Conservation (phyloP, 805 yeast species). For the Yamadazyma laniorum region DNA sequence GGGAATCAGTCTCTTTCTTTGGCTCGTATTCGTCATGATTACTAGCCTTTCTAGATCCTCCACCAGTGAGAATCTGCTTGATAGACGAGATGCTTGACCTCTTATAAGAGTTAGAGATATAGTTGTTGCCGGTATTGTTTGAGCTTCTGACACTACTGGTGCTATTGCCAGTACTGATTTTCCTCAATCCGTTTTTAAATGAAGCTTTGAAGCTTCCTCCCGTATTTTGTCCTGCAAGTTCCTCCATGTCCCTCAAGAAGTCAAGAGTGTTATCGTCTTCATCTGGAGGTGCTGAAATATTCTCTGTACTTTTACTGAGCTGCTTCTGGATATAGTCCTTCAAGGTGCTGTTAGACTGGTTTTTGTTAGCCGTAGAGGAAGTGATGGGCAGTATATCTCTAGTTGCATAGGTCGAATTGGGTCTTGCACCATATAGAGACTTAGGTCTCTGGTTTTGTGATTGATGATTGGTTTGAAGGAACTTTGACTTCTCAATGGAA, state of each 20-base stretch:
- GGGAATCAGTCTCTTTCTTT: background rate
- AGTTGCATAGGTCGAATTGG: constrained; percentile 5
- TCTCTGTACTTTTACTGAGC: constrained; percentile 25
- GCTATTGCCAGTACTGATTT: constrained; percentile 40
- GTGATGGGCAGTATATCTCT: constrained; percentile 10
- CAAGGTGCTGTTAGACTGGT: constrained; percentile 19
- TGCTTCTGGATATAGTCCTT: constrained; percentile 35
- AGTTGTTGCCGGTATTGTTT: constrained; percentile 18
- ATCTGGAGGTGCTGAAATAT: constrained; percentile 16
- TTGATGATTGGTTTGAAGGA: constrained; percentile 15
- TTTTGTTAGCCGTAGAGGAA: constrained; percentile 4
- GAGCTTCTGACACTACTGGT: constrained; percentile 13
- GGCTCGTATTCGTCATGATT: constrained; percentile 1
- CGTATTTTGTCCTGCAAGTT: constrained; percentile 25
- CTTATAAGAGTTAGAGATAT: constrained; percentile 11
- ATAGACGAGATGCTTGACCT: constrained; percentile 30
- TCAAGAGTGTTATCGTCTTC: constrained; percentile 33
- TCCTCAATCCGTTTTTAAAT: constrained; percentile 33
- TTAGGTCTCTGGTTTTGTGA: constrained; percentile 15
- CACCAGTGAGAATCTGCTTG: constrained; percentile 30
- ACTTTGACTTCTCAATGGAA: constrained; percentile 38
- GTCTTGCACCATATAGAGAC: constrained; percentile 12
- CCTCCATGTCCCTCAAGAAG: constrained; percentile 36
- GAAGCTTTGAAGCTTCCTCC: constrained; percentile 39
- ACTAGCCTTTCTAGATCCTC: constrained; percentile 17